Base-by-base conservation (phyloP, 148 eudicot species). In the Agrostemma githago region DNA sequence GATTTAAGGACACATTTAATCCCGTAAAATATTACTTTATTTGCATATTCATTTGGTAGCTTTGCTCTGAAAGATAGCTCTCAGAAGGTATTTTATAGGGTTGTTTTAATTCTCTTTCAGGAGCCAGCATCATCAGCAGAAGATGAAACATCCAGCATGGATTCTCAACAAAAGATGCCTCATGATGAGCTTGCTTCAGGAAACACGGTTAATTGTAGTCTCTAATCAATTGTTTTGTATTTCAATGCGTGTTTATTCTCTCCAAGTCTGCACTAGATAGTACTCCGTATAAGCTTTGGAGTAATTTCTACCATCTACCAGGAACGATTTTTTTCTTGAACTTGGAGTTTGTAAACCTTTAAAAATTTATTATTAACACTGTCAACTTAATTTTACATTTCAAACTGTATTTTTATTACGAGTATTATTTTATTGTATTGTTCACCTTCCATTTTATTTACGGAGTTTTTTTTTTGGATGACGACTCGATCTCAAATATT, bases 41-140 rank as follows among this genome's bases (percentile, higher is more conserved):
- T 53, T 6, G 8, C 48, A 20, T 48, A 37, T 66, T 59, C 15
- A 72, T 34, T 57, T 54, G 4, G 56, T 43, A 11, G 3, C 44
- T 11, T 44, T 15, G 20, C 15, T 68, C 43, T 71, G 67, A 64
- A 43, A 62, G 64, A 39, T 51, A 38, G 42, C 38, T 43, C 17
- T 60, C 20, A 71, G 51, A 65, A 43, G 63, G 59, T 63, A 44
- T 78, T 41, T 54, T 73, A 66, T 61, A 43, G 64, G 74, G 57
- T 39, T 78, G 26, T 62, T 70, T 85, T 9, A 58, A 73, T 68
- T 68, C 43, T 21, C 11, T 83, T 85, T 71, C 91, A 89, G 97
- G 90, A 84, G 78, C 97, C 97, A 71, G 54, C 80, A 75, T 75
- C 85, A 79, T 71, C 78, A 16, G 74, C 62, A 78, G 84, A 70